A percentile compares a stretch with the other conserved stretches of the same genome.
Conservation (phyloP, 371 early-diverging fungal genomes). For the Mortierella sp. region DNA sequence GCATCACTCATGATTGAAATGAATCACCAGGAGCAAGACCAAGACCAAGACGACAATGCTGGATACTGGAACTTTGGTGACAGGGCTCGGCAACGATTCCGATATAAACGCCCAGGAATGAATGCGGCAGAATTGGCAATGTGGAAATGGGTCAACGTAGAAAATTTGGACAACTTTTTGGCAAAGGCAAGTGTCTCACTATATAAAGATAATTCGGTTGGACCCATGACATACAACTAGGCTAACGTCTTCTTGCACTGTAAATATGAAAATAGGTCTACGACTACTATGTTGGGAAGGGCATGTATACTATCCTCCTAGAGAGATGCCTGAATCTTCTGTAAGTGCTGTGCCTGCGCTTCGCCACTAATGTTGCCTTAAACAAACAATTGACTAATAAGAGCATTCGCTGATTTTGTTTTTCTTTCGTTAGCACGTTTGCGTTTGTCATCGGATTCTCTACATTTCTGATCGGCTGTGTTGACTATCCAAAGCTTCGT, state of each 20-base stretch:
- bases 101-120: slow-evolving; percentile 58
- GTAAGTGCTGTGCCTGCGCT: slow-evolving; percentile 24
- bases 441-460: slow-evolving; percentile 91
- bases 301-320: slow-evolving; percentile 53
- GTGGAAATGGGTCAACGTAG: slow-evolving; percentile 87
- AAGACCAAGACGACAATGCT: slow-evolving; percentile 24
- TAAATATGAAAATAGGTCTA: slow-evolving; percentile 32
- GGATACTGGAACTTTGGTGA: slow-evolving; percentile 35
- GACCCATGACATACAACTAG: background rate
- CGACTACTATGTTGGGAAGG: slow-evolving; percentile 51
- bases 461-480: slow-evolving; percentile 89
- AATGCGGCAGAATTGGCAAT: slow-evolving; percentile 76
- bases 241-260: background rate
- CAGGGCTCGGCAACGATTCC: slow-evolving; percentile 25
- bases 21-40: slow-evolving; percentile 37
- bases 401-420: background rate
- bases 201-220: background rate
- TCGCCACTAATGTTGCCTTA: background rate
- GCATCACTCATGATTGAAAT: slow-evolving; percentile 74
- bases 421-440: slow-evolving; percentile 29
- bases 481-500: slow-evolving; percentile 86
- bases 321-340: slow-evolving; percentile 48
- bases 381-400: background rate
- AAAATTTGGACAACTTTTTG: slow-evolving; percentile 86
- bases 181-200: slow-evolving; percentile 60